Base-by-base conservation (phyloP, 352 stramenopile species). In the Phytophthora cajani region DNA sequence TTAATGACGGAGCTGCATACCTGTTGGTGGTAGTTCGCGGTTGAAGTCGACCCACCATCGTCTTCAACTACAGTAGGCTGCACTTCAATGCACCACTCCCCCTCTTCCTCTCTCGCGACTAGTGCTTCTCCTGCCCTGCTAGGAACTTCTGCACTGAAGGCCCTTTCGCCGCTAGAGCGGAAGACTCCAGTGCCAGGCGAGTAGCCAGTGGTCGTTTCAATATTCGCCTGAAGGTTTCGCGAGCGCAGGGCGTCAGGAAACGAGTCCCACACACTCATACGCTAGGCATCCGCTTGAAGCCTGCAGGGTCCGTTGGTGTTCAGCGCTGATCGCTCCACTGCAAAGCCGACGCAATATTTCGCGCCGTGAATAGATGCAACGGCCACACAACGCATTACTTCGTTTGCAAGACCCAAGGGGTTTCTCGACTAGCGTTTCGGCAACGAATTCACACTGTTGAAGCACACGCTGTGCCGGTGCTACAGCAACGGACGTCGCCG, bases 141-240 rank as follows among this genome's bases (percentile, higher is more conserved):
- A 60, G 64, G 62, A 72, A 63, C 32, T 76, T 72, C 30, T 32
- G 30, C 59, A 69, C 57, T 72, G 61, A 27, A 51, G 30, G 38
- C 36, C 23, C 6, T 2, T 32, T 53, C 19, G 47, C 47, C 11
- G 47, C 47, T 32, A 47, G 8, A 44, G 36, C 8, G 42, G 27
- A 54, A 55, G 23, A 27, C 14, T 33, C 52, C 38, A 8, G 17
- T 11, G 0, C 21, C 33, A 25, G 11, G 9, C 46, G 58, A 47
- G 44, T 56, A 21, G 25, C 44, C 25, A 53, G 61, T 60, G 57
- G 68, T 75, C 68, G 68, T 75, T 75, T 75, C 68, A 50, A 53
- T 64, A 58, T 66, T 61, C 63, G 51, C 16, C 30, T 70, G 67
- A 68, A 52, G 30, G 67, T 74, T 74, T 74, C 67, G 40, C 25